These are phyloP conservation scores for Amylocystis lapponica DNA, from an alignment of 768 basidiomycete genomes.

Conservation along the genomic window DNA sequence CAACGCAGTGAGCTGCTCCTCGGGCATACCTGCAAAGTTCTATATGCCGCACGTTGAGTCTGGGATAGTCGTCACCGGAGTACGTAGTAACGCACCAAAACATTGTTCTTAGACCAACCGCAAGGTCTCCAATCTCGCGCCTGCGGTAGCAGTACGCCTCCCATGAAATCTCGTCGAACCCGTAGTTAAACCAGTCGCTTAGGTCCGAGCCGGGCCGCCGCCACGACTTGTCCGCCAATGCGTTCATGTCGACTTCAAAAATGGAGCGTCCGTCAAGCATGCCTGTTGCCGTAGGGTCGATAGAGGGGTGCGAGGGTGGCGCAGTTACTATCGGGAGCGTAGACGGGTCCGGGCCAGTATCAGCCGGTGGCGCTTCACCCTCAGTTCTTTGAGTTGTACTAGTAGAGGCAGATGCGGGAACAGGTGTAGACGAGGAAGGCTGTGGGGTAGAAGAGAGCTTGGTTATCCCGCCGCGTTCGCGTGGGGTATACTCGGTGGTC, in stretches of 20 bases:
- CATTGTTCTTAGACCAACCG: slow-evolving; percentile 78
- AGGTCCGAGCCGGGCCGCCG: slow-evolving; percentile 86
- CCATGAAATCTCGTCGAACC: slow-evolving; percentile 97
- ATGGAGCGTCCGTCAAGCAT: slow-evolving; percentile 72
- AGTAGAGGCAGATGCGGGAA: slow-evolving; percentile 11
- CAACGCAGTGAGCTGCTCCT: slow-evolving; percentile 71
- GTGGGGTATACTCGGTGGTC: slow-evolving; percentile 80
- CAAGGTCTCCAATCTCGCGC: slow-evolving; percentile 74
- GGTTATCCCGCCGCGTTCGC: slow-evolving; percentile 50
- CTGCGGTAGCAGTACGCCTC: slow-evolving; percentile 86
- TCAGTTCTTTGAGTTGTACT: slow-evolving; percentile 19
- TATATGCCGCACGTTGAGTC: slow-evolving; percentile 21
- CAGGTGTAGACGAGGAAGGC: slow-evolving; percentile 15
- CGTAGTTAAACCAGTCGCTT: slow-evolving; percentile 99
- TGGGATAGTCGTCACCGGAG: background rate
- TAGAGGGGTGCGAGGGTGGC: slow-evolving; percentile 73
- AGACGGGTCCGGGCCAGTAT: slow-evolving; percentile 50
- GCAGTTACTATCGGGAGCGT: slow-evolving; percentile 62
- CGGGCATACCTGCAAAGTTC: slow-evolving; percentile 80
- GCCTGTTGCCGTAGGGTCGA: slow-evolving; percentile 65
- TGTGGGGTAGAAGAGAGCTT: slow-evolving; percentile 26
- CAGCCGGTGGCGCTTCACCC: slow-evolving; percentile 11
- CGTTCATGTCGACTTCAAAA: slow-evolving; percentile 75
- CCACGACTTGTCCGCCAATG: slow-evolving; percentile 84
- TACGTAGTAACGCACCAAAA: slow-evolving; percentile 51